Percentiles rank a stretch among this genome's conserved stretches.
Conservation (phyloP, 352 stramenopile genomes). For the Globisporangium yorkense region DNA sequence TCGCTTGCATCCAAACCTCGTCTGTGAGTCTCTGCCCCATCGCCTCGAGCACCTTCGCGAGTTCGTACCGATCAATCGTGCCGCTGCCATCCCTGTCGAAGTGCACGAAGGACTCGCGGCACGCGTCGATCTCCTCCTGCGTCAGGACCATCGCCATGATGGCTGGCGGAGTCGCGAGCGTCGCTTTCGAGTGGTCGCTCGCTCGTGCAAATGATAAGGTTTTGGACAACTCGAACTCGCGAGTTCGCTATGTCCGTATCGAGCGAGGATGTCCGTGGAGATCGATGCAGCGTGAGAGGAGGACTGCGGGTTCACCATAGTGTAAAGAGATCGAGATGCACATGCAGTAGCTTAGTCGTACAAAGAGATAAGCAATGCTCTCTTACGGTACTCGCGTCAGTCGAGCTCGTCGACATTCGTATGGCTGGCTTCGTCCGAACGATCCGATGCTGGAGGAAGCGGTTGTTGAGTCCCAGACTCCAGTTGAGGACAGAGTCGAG, state of each 20-base stretch:
- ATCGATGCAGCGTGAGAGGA: too few relatives aligned
- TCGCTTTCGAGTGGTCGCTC: not conserved
- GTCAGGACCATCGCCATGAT: slow-evolving; percentile 83
- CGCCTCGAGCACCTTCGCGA: slow-evolving; percentile 93
- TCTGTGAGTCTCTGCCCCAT: slow-evolving; percentile 97
- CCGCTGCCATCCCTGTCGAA: slow-evolving; percentile 96
- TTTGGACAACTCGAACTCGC: not conserved
- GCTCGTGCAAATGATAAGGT: not conserved
- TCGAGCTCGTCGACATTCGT: slow-evolving; percentile 56
- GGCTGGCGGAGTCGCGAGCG: not conserved
- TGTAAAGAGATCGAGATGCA: too few relatives aligned
- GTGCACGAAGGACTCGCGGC: slow-evolving; percentile 94
- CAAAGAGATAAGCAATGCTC: not conserved
- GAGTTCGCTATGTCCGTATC: not conserved
- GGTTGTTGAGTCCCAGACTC: not conserved
- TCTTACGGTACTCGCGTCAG: slow-evolving; percentile 7
- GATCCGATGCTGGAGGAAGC: not conserved
- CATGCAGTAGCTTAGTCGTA: not conserved
- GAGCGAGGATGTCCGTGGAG: not conserved
- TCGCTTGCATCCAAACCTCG: slow-evolving; percentile 30
- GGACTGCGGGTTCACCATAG: too few relatives aligned
- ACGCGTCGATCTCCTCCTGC: slow-evolving; percentile 95
- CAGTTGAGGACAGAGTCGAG: not conserved
- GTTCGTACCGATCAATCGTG: slow-evolving; percentile 94
- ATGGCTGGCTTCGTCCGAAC: slow-evolving; percentile 4